Evolutionary conservation across 306 rosid species (phyloP), one percentile per base, ranked within the genome.

Genomic region (Leucaena leucocephala): DNA sequence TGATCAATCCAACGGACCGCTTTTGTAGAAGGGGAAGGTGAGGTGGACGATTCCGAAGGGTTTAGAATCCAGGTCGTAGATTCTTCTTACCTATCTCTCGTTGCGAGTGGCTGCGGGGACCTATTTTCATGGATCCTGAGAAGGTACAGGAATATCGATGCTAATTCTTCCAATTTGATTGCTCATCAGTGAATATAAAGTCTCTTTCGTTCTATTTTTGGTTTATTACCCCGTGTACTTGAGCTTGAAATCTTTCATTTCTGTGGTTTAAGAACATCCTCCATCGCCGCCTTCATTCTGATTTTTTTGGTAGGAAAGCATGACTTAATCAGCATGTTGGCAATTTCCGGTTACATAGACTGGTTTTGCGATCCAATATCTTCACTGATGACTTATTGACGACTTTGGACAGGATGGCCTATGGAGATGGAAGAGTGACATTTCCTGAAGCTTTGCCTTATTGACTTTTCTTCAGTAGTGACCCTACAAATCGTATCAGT

Each of bases 401-500:
- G n/a, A 65, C 35, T 55, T 65, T 72, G 66, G 70, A 19, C 68
- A 64, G 77, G 50, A 39, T 66, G 17, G 74, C 12, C 64, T 67
- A 67, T 38, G 64, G 49, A 59, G 61, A 3, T 4, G 44, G 34
- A 63, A 61, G 70, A 46, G 71, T 68, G 39, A 57, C 58, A 66
- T 36, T 63, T 19, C 68, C 44, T 63, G 3, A 15, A 34, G 68
- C 44, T 63, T 14, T 64, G 81, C 48, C n/a, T 63, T 19, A 10
- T 19, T 42, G 50, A 40, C 14, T 67, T 3, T 12, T 67, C 35
- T 12, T 67, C 35, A 67, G 35, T 67, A 0, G 71, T 40, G n/a
- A 13, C 39, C 19, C 68, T 62, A 71, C 67, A 19, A 57, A 42
- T 33, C 7, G 76, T 76, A 84, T 85, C 85, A 68, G 70, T 82